Evolutionary conservation across 495 filamentous ascomycete genomes (phyloP).

Genomic region (Neurospora intermedia): DNA sequence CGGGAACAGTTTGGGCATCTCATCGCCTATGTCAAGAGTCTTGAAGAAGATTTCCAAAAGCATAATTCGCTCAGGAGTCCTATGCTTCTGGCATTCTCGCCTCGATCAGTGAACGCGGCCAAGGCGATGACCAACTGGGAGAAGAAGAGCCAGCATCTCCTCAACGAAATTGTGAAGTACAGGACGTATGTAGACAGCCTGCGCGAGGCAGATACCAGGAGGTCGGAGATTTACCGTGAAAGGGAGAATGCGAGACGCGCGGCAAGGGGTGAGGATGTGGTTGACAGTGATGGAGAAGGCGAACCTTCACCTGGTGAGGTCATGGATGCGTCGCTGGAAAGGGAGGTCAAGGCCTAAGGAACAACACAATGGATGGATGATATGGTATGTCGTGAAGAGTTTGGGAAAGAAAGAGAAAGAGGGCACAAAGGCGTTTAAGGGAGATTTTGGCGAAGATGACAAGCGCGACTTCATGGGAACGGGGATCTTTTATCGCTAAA

Average conservation of each 20-base stretch:
- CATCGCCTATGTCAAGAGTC: constrained; percentile 65
- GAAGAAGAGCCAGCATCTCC: constrained; percentile 78
- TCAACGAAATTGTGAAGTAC: constrained; percentile 95
- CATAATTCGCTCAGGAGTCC: constrained; percentile 79
- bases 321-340: not conserved
- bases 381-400: not conserved
- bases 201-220: constrained; percentile 30
- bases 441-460: not conserved
- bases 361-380: not conserved
- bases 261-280: constrained; percentile 24
- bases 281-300: constrained; percentile 1
- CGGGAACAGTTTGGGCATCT: constrained; percentile 70
- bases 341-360: not conserved
- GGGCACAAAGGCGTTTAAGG: not conserved
- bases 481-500: not conserved
- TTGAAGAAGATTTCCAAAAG: constrained; percentile 73
- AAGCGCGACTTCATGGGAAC: not conserved
- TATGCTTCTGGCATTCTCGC: constrained; percentile 85
- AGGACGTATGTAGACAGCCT: constrained; percentile 85
- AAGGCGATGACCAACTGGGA: constrained; percentile 96
- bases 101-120: constrained; percentile 65
- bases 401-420: not conserved
- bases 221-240: constrained; percentile 38
- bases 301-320: not conserved
- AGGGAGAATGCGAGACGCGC: constrained; percentile 31